A percentile compares a stretch with the other conserved stretches of the same genome.
phyloP scores from a whole-genome alignment of 2,329 filamentous ascomycete genomes.

The Alternaria consortialis region DNA sequence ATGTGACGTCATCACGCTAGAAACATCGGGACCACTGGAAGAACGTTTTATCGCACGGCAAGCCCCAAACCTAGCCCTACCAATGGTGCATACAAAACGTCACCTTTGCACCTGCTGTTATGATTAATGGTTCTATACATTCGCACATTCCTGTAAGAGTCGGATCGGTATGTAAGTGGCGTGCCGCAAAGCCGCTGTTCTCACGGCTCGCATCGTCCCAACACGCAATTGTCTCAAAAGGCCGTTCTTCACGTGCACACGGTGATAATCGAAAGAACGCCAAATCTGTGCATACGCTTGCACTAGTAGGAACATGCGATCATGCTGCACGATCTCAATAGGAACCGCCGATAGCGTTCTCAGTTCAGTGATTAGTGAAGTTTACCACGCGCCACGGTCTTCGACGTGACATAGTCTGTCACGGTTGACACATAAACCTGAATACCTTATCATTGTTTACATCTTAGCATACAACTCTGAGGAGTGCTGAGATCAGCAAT shows the following conservation, averaged over 20 bases:
- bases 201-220: neutral
- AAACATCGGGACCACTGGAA: conserved; percentile 2
- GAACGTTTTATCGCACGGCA: conserved; percentile 6
- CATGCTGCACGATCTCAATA: neutral
- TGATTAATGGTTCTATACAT: neutral
- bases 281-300: neutral
- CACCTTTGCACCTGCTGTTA: neutral
- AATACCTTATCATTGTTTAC: too few species aligned
- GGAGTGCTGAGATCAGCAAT: too few species aligned
- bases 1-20: conserved; percentile 9
- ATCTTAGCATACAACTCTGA: too few species aligned
- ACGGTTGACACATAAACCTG: neutral
- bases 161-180: neutral
- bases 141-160: neutral
- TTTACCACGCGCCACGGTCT: neutral
- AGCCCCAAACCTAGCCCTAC: neutral
- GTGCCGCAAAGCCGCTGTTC: neutral
- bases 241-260: neutral
- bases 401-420: neutral
- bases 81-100: neutral
- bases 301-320: neutral
- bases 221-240: neutral
- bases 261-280: neutral
- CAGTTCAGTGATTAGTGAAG: neutral
- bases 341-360: neutral